Conservation (phyloP, 306 rosid species). For the Dryas drummondii region DNA sequence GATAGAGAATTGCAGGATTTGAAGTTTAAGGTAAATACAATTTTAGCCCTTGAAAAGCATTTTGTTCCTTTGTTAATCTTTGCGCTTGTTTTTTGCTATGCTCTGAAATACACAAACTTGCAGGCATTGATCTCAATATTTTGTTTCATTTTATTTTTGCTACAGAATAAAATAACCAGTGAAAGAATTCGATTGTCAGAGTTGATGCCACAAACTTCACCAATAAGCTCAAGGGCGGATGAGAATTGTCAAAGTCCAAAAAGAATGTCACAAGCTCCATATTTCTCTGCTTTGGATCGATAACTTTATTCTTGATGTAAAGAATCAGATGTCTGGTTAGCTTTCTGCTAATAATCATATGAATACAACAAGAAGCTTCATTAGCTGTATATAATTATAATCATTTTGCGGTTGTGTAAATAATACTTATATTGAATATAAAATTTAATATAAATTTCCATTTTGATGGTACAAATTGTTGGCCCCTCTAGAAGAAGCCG, state of each 20-base stretch:
- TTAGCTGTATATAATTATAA: conserved; percentile 3
- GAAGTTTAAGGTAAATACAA: conserved; percentile 63
- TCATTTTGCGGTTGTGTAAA: conserved; percentile 35
- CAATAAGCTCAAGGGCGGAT: conserved; percentile 50
- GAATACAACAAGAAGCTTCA: neutral
- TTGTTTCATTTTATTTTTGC: neutral
- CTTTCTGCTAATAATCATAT: conserved; percentile 18
- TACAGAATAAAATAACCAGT: conserved; percentile 60
- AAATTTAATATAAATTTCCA: neutral
- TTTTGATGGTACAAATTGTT: neutral
- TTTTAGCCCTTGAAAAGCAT: neutral
- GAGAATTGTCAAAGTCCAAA: conserved; percentile 55
- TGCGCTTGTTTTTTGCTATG: neutral
- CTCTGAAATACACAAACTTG: neutral
- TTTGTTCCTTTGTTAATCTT: too few species aligned
- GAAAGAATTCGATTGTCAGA: conserved; percentile 67
- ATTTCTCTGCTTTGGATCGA: conserved; percentile 79
- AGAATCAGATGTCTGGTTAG: conserved; percentile 18
- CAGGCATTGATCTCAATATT: neutral
- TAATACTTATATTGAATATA: neutral
- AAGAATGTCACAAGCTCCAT: conserved; percentile 54
- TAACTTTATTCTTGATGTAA: conserved; percentile 27
- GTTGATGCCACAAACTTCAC: conserved; percentile 65
- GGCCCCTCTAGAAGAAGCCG: too few species aligned
- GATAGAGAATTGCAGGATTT: conserved; percentile 73